A percentile compares a stretch with the other conserved stretches of the same genome.
These are phyloP conservation scores for Myriosclerotinia scirpicola DNA, from an alignment of 2,329 filamentous ascomycete species.

Conservation along the genomic window DNA sequence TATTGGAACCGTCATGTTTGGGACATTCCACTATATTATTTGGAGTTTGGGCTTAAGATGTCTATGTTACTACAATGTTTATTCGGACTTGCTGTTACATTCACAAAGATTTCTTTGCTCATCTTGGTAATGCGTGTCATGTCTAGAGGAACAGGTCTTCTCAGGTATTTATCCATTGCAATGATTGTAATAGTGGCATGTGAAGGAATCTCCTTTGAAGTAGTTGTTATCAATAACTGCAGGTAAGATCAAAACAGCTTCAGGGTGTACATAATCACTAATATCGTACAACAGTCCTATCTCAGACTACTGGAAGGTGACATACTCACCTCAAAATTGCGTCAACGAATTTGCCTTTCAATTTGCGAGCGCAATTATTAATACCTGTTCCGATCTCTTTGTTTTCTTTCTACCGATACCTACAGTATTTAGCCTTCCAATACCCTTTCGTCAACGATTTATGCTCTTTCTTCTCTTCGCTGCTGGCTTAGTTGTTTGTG, in stretches of 20 bases:
- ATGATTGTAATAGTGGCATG: slow-evolving; percentile 41
- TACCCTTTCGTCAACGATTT: slow-evolving; percentile 49
- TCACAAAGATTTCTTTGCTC: slow-evolving; percentile 44
- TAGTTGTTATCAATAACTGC: slow-evolving; percentile 45
- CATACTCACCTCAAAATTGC: slow-evolving; percentile 41
- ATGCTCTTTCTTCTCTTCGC: slow-evolving; percentile 50
- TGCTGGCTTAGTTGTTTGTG: slow-evolving; percentile 48
- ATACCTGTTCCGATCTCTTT: slow-evolving; percentile 58
- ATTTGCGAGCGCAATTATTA: slow-evolving; percentile 55
- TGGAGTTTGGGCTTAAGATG: slow-evolving; percentile 41
- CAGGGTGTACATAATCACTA: neutral
- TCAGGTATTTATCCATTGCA: slow-evolving; percentile 37
- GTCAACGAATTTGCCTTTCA: slow-evolving; percentile 52
- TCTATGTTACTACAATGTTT: slow-evolving; percentile 43
- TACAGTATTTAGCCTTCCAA: slow-evolving; percentile 46
- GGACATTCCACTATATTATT: slow-evolving; percentile 42
- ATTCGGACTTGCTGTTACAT: slow-evolving; percentile 41
- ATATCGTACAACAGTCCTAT: slow-evolving; percentile 39
- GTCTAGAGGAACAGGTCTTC: slow-evolving; percentile 39
- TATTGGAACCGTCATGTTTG: slow-evolving; percentile 46
- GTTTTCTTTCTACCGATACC: slow-evolving; percentile 52
- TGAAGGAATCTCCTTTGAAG: slow-evolving; percentile 39
- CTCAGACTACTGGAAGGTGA: slow-evolving; percentile 43
- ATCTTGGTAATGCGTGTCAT: slow-evolving; percentile 41
- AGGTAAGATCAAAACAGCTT: slow-evolving; percentile 34